Conservation (phyloP, 495 filamentous ascomycete genomes). For the Podospora bellae-mahoneyi region DNA sequence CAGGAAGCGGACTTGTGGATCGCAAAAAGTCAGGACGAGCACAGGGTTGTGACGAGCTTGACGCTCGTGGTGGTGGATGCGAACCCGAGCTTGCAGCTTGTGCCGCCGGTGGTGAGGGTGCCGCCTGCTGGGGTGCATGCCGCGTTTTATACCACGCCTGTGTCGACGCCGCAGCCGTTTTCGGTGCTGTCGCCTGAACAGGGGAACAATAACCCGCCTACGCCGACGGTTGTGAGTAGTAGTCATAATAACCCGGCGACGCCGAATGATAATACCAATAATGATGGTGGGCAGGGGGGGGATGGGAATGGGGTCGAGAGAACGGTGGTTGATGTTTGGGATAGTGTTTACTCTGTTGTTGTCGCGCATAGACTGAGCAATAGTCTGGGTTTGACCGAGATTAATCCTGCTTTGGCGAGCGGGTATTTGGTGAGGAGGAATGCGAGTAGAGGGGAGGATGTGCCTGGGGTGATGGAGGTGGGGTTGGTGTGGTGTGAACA, state of each 20-base stretch:
- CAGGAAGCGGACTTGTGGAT: slow-evolving; percentile 69
- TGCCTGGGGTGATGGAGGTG: slow-evolving; percentile 60
- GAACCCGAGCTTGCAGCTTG: slow-evolving; percentile 61
- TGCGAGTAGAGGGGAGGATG: slow-evolving; percentile 57
- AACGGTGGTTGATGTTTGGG: slow-evolving; percentile 69
- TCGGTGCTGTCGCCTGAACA: slow-evolving; percentile 56
- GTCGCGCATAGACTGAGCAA: slow-evolving; percentile 69
- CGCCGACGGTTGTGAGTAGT: slow-evolving; percentile 25
- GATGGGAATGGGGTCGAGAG: slow-evolving; percentile 64
- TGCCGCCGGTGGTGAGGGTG: slow-evolving; percentile 49
- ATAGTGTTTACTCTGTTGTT: slow-evolving; percentile 79
- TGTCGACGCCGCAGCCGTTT: slow-evolving; percentile 53
- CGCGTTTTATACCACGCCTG: slow-evolving; percentile 50
- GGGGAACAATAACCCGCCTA: slow-evolving; percentile 46
- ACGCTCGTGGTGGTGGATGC: slow-evolving; percentile 64
- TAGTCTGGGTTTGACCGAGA: slow-evolving; percentile 58
- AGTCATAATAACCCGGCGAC: slow-evolving; percentile 11
- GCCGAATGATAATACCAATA: slow-evolving; percentile 14
- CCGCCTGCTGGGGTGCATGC: slow-evolving; percentile 33
- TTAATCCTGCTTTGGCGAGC: slow-evolving; percentile 62
- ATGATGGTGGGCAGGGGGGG: too few species aligned
- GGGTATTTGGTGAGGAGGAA: slow-evolving; percentile 77
- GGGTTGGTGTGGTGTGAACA: slow-evolving; percentile 59
- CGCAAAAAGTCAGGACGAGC: slow-evolving; percentile 38
- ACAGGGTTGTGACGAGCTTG: slow-evolving; percentile 49